phyloP scores from a whole-genome alignment of 352 stramenopile genomes.

The Pythium aquatile region DNA sequence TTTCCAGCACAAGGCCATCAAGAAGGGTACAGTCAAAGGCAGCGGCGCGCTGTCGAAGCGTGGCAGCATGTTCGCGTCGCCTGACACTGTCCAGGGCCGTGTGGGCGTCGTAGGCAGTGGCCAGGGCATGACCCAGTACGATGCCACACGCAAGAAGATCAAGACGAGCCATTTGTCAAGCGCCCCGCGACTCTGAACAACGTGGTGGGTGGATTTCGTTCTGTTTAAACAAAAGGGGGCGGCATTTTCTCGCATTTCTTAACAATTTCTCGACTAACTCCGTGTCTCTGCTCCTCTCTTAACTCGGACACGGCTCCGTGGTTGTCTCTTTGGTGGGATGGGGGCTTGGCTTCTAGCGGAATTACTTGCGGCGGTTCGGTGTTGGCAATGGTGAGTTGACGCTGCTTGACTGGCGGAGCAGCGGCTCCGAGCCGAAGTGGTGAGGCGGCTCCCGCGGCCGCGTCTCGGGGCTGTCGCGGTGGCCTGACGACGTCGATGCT shows the following conservation, averaged over 20 bases:
- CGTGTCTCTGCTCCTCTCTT: slow-evolving; percentile 2
- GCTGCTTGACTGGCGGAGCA: slow-evolving; percentile 22
- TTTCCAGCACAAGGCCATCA: slow-evolving; percentile 80
- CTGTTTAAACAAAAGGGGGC: background rate
- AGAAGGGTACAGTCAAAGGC: slow-evolving; percentile 71
- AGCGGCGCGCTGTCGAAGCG: slow-evolving; percentile 75
- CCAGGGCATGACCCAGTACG: slow-evolving; percentile 83
- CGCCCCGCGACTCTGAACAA: slow-evolving; percentile 20
- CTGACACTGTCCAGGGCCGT: slow-evolving; percentile 75
- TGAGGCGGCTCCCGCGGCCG: slow-evolving; percentile 13
- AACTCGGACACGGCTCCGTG: background rate
- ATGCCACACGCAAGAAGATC: slow-evolving; percentile 70
- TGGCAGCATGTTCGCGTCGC: slow-evolving; percentile 90
- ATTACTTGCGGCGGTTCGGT: background rate
- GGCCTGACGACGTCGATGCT: background rate
- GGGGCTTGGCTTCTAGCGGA: background rate
- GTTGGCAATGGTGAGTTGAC: slow-evolving; percentile 1
- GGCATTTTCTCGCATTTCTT: slow-evolving; percentile 13
- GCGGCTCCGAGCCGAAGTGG: slow-evolving; percentile 25
- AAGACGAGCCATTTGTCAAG: slow-evolving; percentile 34
- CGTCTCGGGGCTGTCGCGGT: background rate
- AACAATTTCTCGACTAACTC: background rate
- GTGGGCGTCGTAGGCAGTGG: slow-evolving; percentile 88
- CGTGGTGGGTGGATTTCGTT: background rate
- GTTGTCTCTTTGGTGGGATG: background rate